A percentile compares a stretch with the other conserved stretches of the same genome.
These are phyloP conservation scores for Aspergillus sp. DNA, from an alignment of 2,329 filamentous ascomycete genomes.

Conservation along the genomic window DNA sequence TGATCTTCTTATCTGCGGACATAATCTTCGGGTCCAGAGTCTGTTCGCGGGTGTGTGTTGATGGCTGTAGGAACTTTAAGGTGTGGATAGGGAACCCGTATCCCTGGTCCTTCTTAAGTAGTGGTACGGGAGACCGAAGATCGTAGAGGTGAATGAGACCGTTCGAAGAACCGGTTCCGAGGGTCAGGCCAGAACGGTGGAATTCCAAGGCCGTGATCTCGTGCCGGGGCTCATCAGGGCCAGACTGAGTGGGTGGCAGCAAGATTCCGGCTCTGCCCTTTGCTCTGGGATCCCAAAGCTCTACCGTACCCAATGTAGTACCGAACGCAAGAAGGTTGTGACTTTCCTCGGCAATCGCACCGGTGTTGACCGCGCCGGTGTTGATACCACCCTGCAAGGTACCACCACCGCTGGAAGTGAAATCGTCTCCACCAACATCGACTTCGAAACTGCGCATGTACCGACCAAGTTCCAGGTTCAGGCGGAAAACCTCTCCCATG, in stretches of 20 bases:
- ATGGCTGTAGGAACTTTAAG: conserved; percentile 65
- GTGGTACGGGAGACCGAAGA: conserved; percentile 78
- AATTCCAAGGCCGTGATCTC: conserved; percentile 89
- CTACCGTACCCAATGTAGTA: conserved; percentile 90
- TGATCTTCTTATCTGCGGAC: conserved; percentile 90
- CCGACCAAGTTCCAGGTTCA: conserved; percentile 87
- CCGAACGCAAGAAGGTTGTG: conserved; percentile 93
- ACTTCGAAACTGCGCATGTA: conserved; percentile 95
- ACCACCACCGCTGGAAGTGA: conserved; percentile 63
- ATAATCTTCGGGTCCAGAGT: conserved; percentile 71
- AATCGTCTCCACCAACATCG: conserved; percentile 83
- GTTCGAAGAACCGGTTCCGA: conserved; percentile 83
- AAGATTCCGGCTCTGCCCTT: conserved; percentile 79
- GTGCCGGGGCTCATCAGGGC: conserved; percentile 44
- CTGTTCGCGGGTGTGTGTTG: conserved; percentile 72
- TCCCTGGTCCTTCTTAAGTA: conserved; percentile 91
- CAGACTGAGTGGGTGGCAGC: conserved; percentile 52
- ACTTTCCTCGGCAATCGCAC: conserved; percentile 80
- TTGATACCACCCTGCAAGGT: conserved; percentile 84
- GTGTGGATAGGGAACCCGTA: conserved; percentile 92
- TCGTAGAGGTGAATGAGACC: conserved; percentile 92
- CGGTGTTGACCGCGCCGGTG: conserved; percentile 83
- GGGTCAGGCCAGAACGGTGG: conserved; percentile 75
- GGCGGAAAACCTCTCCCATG: conserved; percentile 84
- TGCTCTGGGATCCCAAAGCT: conserved; percentile 92